Conservation (phyloP, 2,329 filamentous ascomycete genomes). For the Penicillium sp. region DNA sequence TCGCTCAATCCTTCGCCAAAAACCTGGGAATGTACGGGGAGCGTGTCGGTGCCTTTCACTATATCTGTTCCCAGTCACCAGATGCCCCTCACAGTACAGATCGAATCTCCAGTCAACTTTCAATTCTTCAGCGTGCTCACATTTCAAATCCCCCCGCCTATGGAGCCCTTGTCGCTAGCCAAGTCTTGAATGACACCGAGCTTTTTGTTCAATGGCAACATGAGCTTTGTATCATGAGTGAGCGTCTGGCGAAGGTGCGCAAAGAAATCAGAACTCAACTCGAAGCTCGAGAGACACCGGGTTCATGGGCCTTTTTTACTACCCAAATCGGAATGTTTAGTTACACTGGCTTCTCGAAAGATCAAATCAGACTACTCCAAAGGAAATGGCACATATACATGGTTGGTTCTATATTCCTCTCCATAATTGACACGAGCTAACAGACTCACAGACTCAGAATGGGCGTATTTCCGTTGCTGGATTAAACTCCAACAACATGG, state of each 20-base stretch:
- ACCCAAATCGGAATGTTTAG: constrained; percentile 5
- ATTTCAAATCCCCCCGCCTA: constrained; percentile 1
- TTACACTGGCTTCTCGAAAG: constrained; percentile 1
- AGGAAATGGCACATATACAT: constrained; percentile 6
- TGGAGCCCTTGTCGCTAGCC: not conserved
- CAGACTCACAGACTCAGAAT: not conserved
- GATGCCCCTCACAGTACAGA: not conserved
- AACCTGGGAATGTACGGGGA: not conserved
- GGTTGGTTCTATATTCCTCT: not conserved
- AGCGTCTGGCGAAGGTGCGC: not conserved
- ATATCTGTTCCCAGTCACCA: not conserved
- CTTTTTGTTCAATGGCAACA: not conserved
- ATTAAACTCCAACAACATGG: not conserved
- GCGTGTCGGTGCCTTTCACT: not conserved
- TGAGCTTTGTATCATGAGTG: not conserved
- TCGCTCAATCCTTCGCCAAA: not conserved
- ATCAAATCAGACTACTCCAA: not conserved
- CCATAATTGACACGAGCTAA: not conserved
- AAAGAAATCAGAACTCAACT: not conserved
- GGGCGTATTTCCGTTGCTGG: constrained; percentile 4
- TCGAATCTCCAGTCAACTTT: not conserved
- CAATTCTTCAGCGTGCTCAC: constrained; percentile 1
- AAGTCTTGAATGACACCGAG: not conserved
- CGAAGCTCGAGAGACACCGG: not conserved
- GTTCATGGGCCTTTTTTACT: not conserved